Base-by-base conservation (phyloP, 1,284 basidiomycete species). In the Ustanciosporium gigantosporum region DNA sequence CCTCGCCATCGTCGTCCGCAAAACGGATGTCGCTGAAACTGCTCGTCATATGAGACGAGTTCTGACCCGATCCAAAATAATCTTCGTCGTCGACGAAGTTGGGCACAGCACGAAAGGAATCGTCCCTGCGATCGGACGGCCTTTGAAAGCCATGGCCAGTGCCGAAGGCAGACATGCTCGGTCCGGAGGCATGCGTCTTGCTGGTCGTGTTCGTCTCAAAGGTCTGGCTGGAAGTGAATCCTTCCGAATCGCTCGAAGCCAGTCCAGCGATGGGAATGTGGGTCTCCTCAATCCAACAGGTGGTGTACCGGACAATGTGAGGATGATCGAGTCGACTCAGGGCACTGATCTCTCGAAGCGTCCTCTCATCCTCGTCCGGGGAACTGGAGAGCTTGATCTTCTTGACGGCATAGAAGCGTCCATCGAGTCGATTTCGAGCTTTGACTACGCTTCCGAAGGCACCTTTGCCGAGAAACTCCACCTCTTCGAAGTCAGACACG, bases 371-470 rank as follows among this genome's bases (percentile, higher is more conserved):
- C 55, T 87, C 88, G 58, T 90, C 88, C 34, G 83, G 82, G 0
- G 86, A 86, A 38, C 86, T 85, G 9, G 76, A 70, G 15, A 96
- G 82, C 46, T 87, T 86, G 70, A 97, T 87, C 79, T 95, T 94
- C 82, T 97, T 95, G 62, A 89, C 85, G 4, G 89, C 88, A 36
- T 68, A 77, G 37, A 69, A 66, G 27, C 73, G 61, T 5, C 79
- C 81, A 50, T 84, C 83, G 2, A 83, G 78, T 79, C 86, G 89
- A 74, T 96, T 93, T 43, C 87, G 82, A 1, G 91, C 92, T 78
- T 96, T 96, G 35, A 95, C 90, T 0, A 96, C 93, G 19, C 89
- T 88, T 0, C 92, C 91, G 76, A 93, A 97, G 0, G 88, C 91
- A 1, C 92, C 92, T 74, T 88, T 89, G 1, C 93, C 92, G 6